Conservation (phyloP, 495 filamentous ascomycete species). For the Podospora pseudocomata region DNA sequence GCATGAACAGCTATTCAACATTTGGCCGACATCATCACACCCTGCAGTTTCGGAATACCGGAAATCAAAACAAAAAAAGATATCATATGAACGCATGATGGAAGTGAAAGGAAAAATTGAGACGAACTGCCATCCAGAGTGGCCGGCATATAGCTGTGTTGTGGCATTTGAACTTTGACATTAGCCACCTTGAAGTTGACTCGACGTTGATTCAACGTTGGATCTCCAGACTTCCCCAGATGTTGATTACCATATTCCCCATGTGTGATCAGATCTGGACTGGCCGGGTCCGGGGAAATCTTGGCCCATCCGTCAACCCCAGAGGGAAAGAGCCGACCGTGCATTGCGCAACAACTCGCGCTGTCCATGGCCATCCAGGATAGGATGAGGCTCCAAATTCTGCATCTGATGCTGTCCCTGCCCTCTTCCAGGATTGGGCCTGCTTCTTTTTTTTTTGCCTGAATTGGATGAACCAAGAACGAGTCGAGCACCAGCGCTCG, state of each 20-base stretch:
- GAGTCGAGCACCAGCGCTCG: background rate
- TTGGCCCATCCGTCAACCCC: background rate
- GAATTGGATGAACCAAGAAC: background rate
- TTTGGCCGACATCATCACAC: constrained; percentile 1
- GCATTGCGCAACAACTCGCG: background rate
- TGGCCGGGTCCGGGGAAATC: background rate
- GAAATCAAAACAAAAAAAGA: background rate
- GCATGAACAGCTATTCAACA: background rate
- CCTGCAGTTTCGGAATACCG: background rate
- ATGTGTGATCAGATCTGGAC: background rate
- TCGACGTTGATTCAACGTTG: background rate
- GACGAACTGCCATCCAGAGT: background rate
- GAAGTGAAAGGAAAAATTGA: background rate
- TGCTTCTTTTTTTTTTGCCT: background rate
- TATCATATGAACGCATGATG: background rate
- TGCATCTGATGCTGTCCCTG: background rate
- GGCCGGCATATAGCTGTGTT: background rate
- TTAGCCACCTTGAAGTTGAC: background rate
- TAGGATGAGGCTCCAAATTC: background rate
- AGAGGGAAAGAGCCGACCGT: background rate
- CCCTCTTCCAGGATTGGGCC: background rate
- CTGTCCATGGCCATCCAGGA: background rate
- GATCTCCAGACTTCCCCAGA: background rate
- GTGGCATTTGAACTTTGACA: background rate
- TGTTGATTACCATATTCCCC: background rate